A percentile compares a stretch with the other conserved stretches of the same genome.
Evolutionary conservation across 2,329 filamentous ascomycete genomes (phyloP).

Genomic region (Pseudocercospora pini-densiflorae): DNA sequence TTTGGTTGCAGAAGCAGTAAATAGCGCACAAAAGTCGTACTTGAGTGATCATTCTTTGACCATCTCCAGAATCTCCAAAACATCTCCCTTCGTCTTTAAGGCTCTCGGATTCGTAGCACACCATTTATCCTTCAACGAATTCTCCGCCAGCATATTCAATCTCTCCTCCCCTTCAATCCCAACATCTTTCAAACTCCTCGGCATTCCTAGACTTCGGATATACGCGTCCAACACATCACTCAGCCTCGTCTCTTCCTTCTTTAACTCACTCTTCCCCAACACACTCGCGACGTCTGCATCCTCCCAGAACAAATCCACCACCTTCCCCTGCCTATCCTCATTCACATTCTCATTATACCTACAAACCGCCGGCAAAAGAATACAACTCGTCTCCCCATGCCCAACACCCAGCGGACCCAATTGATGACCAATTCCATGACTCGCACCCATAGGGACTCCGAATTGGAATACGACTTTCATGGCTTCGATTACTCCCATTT

Average conservation of each 20-base stretch:
- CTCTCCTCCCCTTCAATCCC: slow-evolving; percentile 57
- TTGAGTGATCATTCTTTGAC: no score
- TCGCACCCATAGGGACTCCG: slow-evolving; percentile 46
- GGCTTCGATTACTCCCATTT: slow-evolving; percentile 57
- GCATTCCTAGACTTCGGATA: slow-evolving; percentile 58
- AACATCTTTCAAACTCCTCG: slow-evolving; percentile 58
- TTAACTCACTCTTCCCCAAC: slow-evolving; percentile 37
- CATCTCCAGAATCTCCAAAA: slow-evolving; percentile 57
- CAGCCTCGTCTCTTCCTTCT: slow-evolving; percentile 46
- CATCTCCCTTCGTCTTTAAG: slow-evolving; percentile 52
- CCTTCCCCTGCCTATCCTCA: slow-evolving; percentile 48
- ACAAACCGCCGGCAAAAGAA: slow-evolving; percentile 60
- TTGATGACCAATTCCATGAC: slow-evolving; percentile 51
- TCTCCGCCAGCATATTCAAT: slow-evolving; percentile 50
- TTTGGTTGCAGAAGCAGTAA: slow-evolving; percentile 49
- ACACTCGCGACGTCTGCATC: slow-evolving; percentile 44
- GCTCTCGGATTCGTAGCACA: slow-evolving; percentile 57
- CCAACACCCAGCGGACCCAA: slow-evolving; percentile 59
- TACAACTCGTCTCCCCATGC: slow-evolving; percentile 65
- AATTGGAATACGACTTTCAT: slow-evolving; percentile 55
- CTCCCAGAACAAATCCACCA: slow-evolving; percentile 48
- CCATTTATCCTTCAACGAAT: slow-evolving; percentile 57
- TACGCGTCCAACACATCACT: slow-evolving; percentile 58
- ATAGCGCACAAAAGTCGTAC: no score
- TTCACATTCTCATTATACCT: slow-evolving; percentile 56